phyloP scores from a whole-genome alignment of 306 rosid species.

The Abrus pulchellus region DNA sequence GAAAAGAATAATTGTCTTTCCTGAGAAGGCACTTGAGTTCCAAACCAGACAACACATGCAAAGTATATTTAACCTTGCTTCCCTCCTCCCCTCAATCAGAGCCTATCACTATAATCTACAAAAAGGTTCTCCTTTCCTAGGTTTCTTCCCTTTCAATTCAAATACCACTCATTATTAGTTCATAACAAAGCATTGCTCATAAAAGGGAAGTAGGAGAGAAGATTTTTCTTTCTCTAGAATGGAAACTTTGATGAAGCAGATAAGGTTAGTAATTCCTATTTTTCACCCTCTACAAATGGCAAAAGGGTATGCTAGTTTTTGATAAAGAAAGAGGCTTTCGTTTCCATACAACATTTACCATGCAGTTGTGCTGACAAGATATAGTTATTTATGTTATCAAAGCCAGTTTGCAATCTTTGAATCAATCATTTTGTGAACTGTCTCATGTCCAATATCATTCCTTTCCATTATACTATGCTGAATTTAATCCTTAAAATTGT shows the following conservation, averaged over 20 bases:
- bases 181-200: slow-evolving; percentile 31
- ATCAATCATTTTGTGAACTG: slow-evolving; percentile 27
- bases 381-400: slow-evolving; percentile 13
- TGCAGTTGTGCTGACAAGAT: background rate
- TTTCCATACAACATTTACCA: background rate
- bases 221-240: slow-evolving; percentile 37
- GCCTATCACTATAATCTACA: slow-evolving; percentile 31
- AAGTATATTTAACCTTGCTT: slow-evolving; percentile 69
- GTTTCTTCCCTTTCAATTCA: slow-evolving; percentile 65
- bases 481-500: too few species aligned
- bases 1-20: slow-evolving; percentile 72
- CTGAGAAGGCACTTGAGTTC: slow-evolving; percentile 57
- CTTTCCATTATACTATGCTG: too few species aligned
- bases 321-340: slow-evolving; percentile 17
- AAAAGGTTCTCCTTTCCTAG: slow-evolving; percentile 2
- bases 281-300: background rate
- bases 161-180: slow-evolving; percentile 36
- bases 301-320: slow-evolving; percentile 17
- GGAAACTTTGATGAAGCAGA: slow-evolving; percentile 64
- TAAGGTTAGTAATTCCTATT: slow-evolving; percentile 59
- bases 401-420: slow-evolving; percentile 37
- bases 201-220: slow-evolving; percentile 42
- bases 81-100: slow-evolving; percentile 11
- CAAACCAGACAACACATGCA: slow-evolving; percentile 68
- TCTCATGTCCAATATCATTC: background rate